Base-by-base conservation (phyloP, 2,329 filamentous ascomycete genomes). In the Colletotrichum cuscutae region DNA sequence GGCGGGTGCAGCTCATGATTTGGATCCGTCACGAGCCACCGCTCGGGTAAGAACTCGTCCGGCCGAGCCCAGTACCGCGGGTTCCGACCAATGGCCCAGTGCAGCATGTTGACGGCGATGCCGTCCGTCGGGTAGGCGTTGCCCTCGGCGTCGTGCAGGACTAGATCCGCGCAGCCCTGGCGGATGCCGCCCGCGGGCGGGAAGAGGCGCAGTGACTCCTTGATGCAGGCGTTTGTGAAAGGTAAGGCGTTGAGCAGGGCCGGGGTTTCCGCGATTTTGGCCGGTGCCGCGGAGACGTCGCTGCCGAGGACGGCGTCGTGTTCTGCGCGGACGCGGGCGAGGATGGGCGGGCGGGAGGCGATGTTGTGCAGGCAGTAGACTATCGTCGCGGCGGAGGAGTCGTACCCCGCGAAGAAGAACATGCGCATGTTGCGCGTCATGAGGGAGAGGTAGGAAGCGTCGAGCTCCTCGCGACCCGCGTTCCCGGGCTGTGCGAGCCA, bases 181-280 rank as follows among this genome's bases (percentile, higher is more conserved):
- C 88, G 83, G 49, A 86, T 82, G 3, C 84, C 84, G 62, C 81
- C 84, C 0, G 86, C 88, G 1, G 88, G 84, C 13, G 88, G 88
- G 74, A 86, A 89, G 42, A 90, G 77, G 11, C 89, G 84, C 22
- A 90, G 80, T 0, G 84, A 81, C 78, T 91, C 89, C 75, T 89
- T 88, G 73, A 89, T 84, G 24, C 89, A 84, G 54, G 88, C 88
- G 11, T 80, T 81, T 3, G 88, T 89, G 77, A 89, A 90, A 0
- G 84, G 82, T 19, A 91, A 82, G 32, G 84, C 82, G 77, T 87
- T 88, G 66, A 91, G 82, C 15, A 86, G 81, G 37, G 84, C 78
- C 5, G 87, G 83, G 32, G 86, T 13, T 82, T 79, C 68, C 32
- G 46, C 46, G 28, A 74, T 60, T 32, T 42, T 30, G 32, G 63